A percentile compares a stretch with the other conserved stretches of the same genome.
These are phyloP conservation scores for Metschnikowia arizonensis DNA, from an alignment of 805 yeast genomes.

Conservation along the genomic window DNA sequence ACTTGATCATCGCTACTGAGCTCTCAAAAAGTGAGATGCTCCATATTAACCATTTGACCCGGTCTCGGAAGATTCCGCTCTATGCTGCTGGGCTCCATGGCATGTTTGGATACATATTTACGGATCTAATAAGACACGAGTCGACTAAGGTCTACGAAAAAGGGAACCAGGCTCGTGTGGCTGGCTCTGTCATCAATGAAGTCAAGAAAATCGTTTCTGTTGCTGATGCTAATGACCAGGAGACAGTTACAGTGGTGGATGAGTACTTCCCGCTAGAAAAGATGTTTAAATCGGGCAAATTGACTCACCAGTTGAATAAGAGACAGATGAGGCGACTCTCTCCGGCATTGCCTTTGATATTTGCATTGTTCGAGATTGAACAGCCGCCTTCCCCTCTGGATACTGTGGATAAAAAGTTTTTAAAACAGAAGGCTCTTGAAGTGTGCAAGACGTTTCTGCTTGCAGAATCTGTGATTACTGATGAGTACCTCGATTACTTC, in stretches of 20 bases:
- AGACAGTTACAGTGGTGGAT: slow-evolving; percentile 36
- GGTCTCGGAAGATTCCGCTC: slow-evolving; percentile 58
- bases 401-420: slow-evolving; percentile 22
- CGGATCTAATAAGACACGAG: slow-evolving; percentile 67
- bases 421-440: slow-evolving; percentile 22
- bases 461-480: slow-evolving; percentile 44
- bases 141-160: slow-evolving; percentile 51
- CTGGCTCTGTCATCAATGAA: slow-evolving; percentile 50
- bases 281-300: slow-evolving; percentile 32
- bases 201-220: slow-evolving; percentile 33
- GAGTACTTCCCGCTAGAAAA: slow-evolving; percentile 33
- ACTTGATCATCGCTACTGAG: slow-evolving; percentile 75
- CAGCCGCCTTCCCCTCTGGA: slow-evolving; percentile 24
- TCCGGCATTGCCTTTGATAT: slow-evolving; percentile 54
- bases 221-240: slow-evolving; percentile 41
- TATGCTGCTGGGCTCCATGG: slow-evolving; percentile 73
- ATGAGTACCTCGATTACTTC: slow-evolving; percentile 40
- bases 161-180: slow-evolving; percentile 38
- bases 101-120: slow-evolving; percentile 73
- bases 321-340: slow-evolving; percentile 48
- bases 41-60: slow-evolving; percentile 51
- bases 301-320: slow-evolving; percentile 40
- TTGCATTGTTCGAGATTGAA: slow-evolving; percentile 51
- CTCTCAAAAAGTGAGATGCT: slow-evolving; percentile 39
- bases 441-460: slow-evolving; percentile 32